phyloP scores from a whole-genome alignment of 2,329 filamentous ascomycete genomes.

The Fusarium xylarioides region DNA sequence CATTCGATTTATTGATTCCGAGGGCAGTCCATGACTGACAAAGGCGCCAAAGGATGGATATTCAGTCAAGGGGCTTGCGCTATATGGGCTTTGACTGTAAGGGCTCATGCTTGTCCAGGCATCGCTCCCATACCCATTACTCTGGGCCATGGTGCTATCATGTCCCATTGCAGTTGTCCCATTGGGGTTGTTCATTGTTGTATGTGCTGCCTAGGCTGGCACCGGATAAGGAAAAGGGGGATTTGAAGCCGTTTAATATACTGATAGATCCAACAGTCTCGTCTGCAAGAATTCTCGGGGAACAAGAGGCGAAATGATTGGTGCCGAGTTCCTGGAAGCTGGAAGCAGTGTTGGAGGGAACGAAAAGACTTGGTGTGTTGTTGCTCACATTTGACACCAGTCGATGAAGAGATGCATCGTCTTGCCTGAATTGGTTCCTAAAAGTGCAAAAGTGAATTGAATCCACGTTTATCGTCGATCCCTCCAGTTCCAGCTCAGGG shows the following conservation, averaged over 20 bases:
- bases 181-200: constrained; percentile 48
- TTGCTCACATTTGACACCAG: constrained; percentile 37
- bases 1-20: constrained; percentile 61
- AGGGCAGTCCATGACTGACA: constrained; percentile 60
- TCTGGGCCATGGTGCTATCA: constrained; percentile 45
- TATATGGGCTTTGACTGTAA: constrained; percentile 69
- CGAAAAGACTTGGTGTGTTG: constrained; percentile 31
- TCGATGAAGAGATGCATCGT: constrained; percentile 39
- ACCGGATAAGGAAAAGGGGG: constrained; percentile 16
- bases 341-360: constrained; percentile 11
- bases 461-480: constrained; percentile 24
- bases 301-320: constrained; percentile 11
- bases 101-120: constrained; percentile 66
- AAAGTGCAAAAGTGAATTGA: constrained; percentile 26
- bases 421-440: constrained; percentile 29
- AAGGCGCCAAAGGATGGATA: constrained; percentile 69
- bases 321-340: constrained; percentile 19
- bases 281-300: not conserved
- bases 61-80: constrained; percentile 67
- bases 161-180: constrained; percentile 46
- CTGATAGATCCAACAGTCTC: not conserved
- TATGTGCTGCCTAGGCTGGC: constrained; percentile 28
- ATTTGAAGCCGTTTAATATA: not conserved
- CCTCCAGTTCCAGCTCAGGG: constrained; percentile 18
- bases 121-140: constrained; percentile 51